Percentiles rank a stretch among this genome's conserved stretches.
phyloP scores from a whole-genome alignment of 2,329 filamentous ascomycete species.

The Pseudovirgaria hyperparasitica region DNA sequence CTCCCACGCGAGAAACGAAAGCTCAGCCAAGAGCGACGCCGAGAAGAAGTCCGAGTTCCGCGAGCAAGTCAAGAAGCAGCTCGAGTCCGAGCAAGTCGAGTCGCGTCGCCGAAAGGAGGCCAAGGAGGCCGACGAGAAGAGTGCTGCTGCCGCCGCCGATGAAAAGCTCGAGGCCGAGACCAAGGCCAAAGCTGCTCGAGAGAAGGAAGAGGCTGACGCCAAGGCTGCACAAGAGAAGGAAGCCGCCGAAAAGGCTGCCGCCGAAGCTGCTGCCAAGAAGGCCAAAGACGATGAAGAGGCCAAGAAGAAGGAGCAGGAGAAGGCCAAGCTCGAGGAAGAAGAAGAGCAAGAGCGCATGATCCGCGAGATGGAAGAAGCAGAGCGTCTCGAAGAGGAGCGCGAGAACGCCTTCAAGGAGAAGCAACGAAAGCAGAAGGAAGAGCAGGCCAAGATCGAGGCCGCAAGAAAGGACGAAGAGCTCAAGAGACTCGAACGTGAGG shows the following conservation, averaged over 20 bases:
- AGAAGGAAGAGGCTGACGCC: constrained; percentile 35
- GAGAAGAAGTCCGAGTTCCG: constrained; percentile 54
- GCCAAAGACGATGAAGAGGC: constrained; percentile 19
- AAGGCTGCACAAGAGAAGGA: constrained; percentile 39
- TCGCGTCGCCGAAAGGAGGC: constrained; percentile 27
- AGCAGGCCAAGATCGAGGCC: constrained; percentile 37
- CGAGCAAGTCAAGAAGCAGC: constrained; percentile 52
- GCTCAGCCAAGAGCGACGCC: constrained; percentile 58
- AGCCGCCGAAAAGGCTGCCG: constrained; percentile 10
- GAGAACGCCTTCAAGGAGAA: constrained; percentile 40
- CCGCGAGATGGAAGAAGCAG: constrained; percentile 45
- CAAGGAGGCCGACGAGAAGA: constrained; percentile 46
- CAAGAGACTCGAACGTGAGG: constrained; percentile 35
- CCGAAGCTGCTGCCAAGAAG: constrained; percentile 7
- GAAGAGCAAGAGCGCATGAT: constrained; percentile 44
- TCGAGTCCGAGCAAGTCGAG: constrained; percentile 27
- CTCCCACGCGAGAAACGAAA: constrained; percentile 60
- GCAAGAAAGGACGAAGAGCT: constrained; percentile 39
- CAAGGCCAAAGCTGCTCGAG: constrained; percentile 25
- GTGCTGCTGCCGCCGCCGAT: constrained; percentile 32
- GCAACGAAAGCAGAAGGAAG: constrained; percentile 42
- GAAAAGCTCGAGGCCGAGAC: constrained; percentile 28
- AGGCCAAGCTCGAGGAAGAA: constrained; percentile 43
- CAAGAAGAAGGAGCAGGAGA: constrained; percentile 29
- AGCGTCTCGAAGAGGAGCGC: constrained; percentile 62